Conservation (phyloP, 305 asterid genomes). For the Fraxinus ornus region DNA sequence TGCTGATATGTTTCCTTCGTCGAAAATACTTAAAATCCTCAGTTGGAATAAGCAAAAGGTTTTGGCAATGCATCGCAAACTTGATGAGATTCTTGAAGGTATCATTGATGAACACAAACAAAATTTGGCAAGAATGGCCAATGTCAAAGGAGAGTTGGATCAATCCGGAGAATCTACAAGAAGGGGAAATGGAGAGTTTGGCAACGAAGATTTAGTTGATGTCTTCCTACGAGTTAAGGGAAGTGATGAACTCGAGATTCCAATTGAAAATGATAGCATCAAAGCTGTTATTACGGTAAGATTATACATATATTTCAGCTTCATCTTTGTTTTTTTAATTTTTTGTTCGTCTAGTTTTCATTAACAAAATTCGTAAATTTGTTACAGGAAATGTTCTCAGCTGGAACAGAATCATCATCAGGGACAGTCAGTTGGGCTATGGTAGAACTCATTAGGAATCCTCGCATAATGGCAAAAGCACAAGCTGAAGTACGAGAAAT, state of each 20-base stretch:
- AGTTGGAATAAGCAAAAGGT: not conserved
- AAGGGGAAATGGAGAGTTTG: slow-evolving; percentile 20
- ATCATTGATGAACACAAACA: not conserved
- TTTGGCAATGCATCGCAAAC: slow-evolving; percentile 8
- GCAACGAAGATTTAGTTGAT: slow-evolving; percentile 24
- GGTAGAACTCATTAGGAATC: slow-evolving; percentile 41
- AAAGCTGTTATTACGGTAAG: slow-evolving; percentile 27
- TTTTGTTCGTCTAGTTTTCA: too few relatives aligned
- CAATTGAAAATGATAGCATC: slow-evolving; percentile 19
- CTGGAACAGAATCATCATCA: slow-evolving; percentile 41
- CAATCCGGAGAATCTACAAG: not conserved
- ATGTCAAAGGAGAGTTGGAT: not conserved
- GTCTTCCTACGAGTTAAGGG: slow-evolving; percentile 25
- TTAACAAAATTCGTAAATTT: too few relatives aligned
- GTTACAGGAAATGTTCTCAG: slow-evolving; percentile 35
- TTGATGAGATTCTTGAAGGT: slow-evolving; percentile 23
- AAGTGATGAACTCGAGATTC: slow-evolving; percentile 10
- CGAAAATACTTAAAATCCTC: not conserved
- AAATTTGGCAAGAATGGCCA: not conserved
- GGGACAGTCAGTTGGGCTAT: slow-evolving; percentile 35
- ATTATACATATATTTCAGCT: not conserved
- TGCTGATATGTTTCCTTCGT: not conserved
- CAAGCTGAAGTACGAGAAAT: slow-evolving; percentile 37
- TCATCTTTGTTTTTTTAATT: too few relatives aligned
- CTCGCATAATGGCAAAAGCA: slow-evolving; percentile 29